Base-by-base conservation (phyloP, 2,329 filamentous ascomycete genomes). In the Moelleriella libera region DNA sequence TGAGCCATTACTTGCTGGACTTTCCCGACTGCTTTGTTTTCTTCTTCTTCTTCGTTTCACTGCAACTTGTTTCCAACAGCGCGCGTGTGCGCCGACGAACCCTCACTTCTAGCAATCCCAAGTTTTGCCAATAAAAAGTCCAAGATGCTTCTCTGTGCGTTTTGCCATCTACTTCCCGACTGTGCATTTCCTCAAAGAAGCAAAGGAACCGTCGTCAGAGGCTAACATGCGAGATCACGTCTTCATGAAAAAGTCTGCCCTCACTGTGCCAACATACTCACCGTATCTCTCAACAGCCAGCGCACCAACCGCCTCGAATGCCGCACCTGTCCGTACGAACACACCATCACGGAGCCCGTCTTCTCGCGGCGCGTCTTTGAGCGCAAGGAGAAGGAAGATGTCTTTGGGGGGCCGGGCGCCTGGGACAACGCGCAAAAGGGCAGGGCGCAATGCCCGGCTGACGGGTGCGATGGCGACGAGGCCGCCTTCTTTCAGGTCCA, bases 401-500 rank as follows among this genome's bases (percentile, higher is more conserved):
- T 97, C 45, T 83, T 97, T 59, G 92, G 92, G 50, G 89, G 89
- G 0, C 82, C 85, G 14, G 85, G 84, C 46, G 84, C 85, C 43
- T 96, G 88, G 85, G 85, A 88, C 57, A 94, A 95, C 62, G 88
- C 89, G 50, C 84, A 94, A 61, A 90, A 88, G 74, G 80, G 81
- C 31, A 72, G 76, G 48, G 84, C 84, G 45, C 86, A 92, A 74
- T 98, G 92, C 65, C 80, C 85, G 30, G 81, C 81, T 52, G 81
- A 88, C 41, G 75, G 75, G 48, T 98, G 92, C 71, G 75, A 85
- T 59, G 88, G 88, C 52, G 75, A 80, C 51, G 80, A 88, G 69
- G 92, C 92, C 4, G 94, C 89, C 53, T 97, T 90, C 71, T 94
- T 89, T 71, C 88, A 95, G 72, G 81, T 97, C 57, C 92, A 98